Evolutionary conservation across 192 early-diverging fungal species (phyloP), one percentile per base, ranked within the genome.

Genomic region (Entomortierella parvispora): DNA sequence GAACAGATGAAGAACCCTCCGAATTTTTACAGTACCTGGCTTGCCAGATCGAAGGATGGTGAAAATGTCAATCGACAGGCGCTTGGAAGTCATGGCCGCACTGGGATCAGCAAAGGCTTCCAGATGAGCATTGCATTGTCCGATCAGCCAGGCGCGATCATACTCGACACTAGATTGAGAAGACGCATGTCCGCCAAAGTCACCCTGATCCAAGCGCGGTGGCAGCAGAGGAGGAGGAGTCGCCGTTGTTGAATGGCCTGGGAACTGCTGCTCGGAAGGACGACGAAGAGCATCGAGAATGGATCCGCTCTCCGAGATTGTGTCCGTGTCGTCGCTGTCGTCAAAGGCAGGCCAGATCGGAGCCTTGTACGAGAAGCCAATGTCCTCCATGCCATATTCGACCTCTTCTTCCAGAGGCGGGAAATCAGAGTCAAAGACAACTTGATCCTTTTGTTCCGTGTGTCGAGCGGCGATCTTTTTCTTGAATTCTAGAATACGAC

Each of bases 61-160:
- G 66, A 94, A 94, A 8, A 94, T 74, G 28, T 91, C 86, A 15
- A 84, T 89, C 58, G 90, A 90, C 28, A 94, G 77, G 12, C 88
- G 78, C 26, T 81, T 74, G 11, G 83, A 80, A 4, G 85, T 82
- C 62, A 92, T 70, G 0, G 76, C 79, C 4, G 56, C 64, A 3
- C 46, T 71, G 42, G 70, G 58, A 59, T 81, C 82, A 28, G 80
- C 69, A 50, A 79, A 79, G 10, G 43, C 31, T 23, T 46, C 49
- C 11, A 88, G 33, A 69, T 92, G 89, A 8, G 65, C 46, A 18
- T 81, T 78, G 59, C 90, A 92, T 58, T 89, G 82, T 18, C 81
- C 86, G 51, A 53, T 32, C 63, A 54, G 49, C 72, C 72, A 76
- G 25, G 58, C 65, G 25, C 72, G 64, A 34, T 76, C 65, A 43